phyloP scores from a whole-genome alignment of 2,329 filamentous ascomycete genomes.

The Drechslerella stenobrocha region DNA sequence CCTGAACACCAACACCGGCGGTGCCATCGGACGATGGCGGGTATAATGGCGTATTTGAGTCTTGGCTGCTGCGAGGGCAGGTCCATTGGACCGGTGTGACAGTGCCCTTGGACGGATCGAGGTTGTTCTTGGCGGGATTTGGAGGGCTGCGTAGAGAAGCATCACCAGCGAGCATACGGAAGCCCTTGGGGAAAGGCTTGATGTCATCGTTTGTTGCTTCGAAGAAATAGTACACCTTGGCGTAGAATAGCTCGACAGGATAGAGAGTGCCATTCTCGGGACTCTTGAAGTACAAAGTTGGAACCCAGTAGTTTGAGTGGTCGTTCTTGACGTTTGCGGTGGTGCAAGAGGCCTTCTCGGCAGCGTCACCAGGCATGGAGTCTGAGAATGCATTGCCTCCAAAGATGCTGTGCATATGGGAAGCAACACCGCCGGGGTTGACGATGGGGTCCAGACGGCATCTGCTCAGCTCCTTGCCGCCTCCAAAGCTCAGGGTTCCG shows the following conservation, averaged over 20 bases:
- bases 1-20: constrained; percentile 73
- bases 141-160: constrained; percentile 70
- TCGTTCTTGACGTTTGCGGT: constrained; percentile 79
- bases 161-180: constrained; percentile 80
- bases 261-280: constrained; percentile 27
- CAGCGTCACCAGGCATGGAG: constrained; percentile 33
- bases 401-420: constrained; percentile 74
- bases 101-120: constrained; percentile 33
- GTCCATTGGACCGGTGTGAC: constrained; percentile 60
- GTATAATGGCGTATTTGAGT: constrained; percentile 67
- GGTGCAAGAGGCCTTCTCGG: constrained; percentile 64
- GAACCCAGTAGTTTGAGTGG: constrained; percentile 87
- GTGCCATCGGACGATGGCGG: constrained; percentile 76
- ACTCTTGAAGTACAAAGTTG: constrained; percentile 68
- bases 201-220: constrained; percentile 59
- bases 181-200: constrained; percentile 73
- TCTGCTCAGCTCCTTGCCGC: constrained; percentile 36
- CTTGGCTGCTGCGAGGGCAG: constrained; percentile 53
- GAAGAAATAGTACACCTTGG: constrained; percentile 47
- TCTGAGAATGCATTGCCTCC: constrained; percentile 62
- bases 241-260: constrained; percentile 41
- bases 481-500: constrained; percentile 36
- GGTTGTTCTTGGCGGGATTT: constrained; percentile 17
- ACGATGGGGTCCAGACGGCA: constrained; percentile 75
- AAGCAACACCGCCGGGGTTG: constrained; percentile 63